Conservation (phyloP, 2,329 filamentous ascomycete genomes). For the Phyllachora maydis region DNA sequence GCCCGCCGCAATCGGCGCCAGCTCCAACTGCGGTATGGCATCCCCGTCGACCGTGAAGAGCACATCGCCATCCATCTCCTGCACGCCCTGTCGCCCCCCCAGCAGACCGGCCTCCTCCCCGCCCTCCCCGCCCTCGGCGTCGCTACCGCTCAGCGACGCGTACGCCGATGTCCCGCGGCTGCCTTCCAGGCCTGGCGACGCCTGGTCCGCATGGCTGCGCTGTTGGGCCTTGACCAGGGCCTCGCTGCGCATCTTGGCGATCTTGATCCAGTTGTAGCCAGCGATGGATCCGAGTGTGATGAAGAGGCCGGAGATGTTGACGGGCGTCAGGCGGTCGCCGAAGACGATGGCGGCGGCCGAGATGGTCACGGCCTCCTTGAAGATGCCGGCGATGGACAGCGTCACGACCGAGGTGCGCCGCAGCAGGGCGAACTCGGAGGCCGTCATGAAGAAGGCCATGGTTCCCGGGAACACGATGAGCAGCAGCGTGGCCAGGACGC, state of each 20-base stretch:
- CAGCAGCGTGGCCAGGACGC: conserved; percentile 39
- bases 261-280: conserved; percentile 89
- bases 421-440: conserved; percentile 84
- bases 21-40: conserved; percentile 13
- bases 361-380: conserved; percentile 97
- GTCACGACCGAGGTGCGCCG: conserved; percentile 93
- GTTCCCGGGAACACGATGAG: conserved; percentile 78
- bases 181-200: too few relatives aligned
- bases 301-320: conserved; percentile 76
- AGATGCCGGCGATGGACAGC: conserved; percentile 88
- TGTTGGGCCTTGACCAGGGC: conserved; percentile 34
- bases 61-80: conserved; percentile 14
- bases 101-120: conserved; percentile 22
- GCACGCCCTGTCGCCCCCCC: conserved; percentile 21
- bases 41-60: conserved; percentile 19
- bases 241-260: conserved; percentile 68
- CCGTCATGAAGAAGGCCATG: conserved; percentile 91
- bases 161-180: too few relatives aligned
- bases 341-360: conserved; percentile 74
- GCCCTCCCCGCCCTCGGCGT: conserved; percentile 12
- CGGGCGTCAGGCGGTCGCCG: conserved; percentile 64
- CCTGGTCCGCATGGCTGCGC: too few relatives aligned
- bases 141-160: conserved; percentile 2
- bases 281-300: conserved; percentile 75
- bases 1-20: too few relatives aligned